Conservation (phyloP, 805 yeast species). For the Lipomyces starkeyi region DNA sequence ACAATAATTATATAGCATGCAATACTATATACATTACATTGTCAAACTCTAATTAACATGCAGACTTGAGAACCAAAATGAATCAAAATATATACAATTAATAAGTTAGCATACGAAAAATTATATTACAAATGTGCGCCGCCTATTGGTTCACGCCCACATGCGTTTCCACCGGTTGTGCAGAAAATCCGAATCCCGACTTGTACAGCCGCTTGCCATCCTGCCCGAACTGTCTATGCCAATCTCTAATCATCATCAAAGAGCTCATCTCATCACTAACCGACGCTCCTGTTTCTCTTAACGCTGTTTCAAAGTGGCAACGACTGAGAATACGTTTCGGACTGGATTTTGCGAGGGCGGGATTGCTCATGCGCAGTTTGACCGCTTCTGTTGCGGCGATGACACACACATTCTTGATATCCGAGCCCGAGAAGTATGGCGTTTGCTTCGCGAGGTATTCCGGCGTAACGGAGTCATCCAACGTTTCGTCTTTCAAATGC, state of each 20-base stretch:
- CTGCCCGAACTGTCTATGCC: conserved; percentile 35
- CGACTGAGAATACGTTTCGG: conserved; percentile 39
- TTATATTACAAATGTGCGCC: not conserved
- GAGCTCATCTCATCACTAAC: conserved; percentile 35
- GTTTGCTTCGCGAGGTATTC: conserved; percentile 62
- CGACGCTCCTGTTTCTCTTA: conserved; percentile 30
- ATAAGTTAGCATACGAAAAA: too few relatives aligned
- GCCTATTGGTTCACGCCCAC: not conserved
- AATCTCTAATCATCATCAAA: conserved; percentile 30
- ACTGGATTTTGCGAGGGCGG: conserved; percentile 1
- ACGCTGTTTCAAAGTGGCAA: conserved; percentile 34
- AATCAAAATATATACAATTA: not conserved
- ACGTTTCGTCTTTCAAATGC: conserved; percentile 70
- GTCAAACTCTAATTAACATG: not conserved
- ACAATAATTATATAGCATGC: not conserved
- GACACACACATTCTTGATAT: conserved; percentile 76
- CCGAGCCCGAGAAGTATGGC: conserved; percentile 77
- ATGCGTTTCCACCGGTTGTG: not conserved
- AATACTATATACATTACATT: not conserved
- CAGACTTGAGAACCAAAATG: not conserved
- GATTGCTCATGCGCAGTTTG: conserved; percentile 54
- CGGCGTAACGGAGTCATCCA: conserved; percentile 61
- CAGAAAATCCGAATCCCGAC: not conserved
- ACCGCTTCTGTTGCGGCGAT: conserved; percentile 83
- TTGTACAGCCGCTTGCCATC: conserved; percentile 9